These are phyloP conservation scores for Thalassia testudinum DNA, from an alignment of 116 monocot species.

Conservation along the genomic window DNA sequence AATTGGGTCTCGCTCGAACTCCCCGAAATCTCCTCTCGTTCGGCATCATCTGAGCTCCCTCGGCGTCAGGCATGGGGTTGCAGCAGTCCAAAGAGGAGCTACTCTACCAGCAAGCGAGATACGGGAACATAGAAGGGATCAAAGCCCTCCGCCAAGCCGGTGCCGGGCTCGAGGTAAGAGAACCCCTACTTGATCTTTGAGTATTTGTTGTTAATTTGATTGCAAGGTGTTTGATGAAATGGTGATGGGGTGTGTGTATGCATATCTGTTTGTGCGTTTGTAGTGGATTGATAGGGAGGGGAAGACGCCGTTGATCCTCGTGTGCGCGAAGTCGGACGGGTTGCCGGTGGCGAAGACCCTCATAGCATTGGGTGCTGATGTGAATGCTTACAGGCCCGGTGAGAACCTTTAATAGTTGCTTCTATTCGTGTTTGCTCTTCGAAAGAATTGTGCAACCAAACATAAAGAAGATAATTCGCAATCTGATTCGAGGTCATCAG, in stretches of 20 bases:
- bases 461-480: too few relatives aligned
- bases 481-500: too few relatives aligned
- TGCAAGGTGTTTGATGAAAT: not conserved
- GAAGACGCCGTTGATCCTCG: constrained; percentile 77
- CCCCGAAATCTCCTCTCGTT: too few relatives aligned
- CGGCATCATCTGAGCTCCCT: too few relatives aligned
- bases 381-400: constrained; percentile 89
- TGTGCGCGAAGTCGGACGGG: constrained; percentile 50
- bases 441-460: too few relatives aligned
- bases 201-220: too few relatives aligned
- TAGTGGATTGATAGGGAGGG: constrained; percentile 90
- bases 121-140: constrained; percentile 57
- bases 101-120: constrained; percentile 58
- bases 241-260: not conserved
- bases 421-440: too few relatives aligned
- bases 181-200: too few relatives aligned
- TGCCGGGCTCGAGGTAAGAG: constrained; percentile 56
- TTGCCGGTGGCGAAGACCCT: constrained; percentile 43
- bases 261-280: not conserved
- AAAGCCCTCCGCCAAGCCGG: constrained; percentile 39
- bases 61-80: constrained; percentile 38
- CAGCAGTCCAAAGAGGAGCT: constrained; percentile 70
- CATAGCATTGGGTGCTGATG: constrained; percentile 77
- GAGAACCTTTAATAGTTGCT: not conserved
- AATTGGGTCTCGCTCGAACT: too few relatives aligned